Conservation (phyloP, 805 yeast species). For the Saccharomycopsis fermentans region DNA sequence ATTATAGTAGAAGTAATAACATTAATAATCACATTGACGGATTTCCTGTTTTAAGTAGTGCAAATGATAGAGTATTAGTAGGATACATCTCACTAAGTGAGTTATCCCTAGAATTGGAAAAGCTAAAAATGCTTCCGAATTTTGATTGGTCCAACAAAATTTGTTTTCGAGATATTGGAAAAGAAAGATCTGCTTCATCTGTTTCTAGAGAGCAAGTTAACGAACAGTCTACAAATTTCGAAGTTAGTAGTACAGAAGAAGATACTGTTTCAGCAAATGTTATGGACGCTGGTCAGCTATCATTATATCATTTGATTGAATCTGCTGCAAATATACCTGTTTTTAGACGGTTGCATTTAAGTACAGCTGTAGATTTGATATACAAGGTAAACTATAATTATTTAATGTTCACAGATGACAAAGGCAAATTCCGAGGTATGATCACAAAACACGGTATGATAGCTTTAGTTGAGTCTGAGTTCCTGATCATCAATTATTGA, state of each 20-base stretch:
- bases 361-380: slow-evolving; percentile 23
- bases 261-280: neutral
- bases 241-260: slow-evolving; percentile 3
- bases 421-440: slow-evolving; percentile 17
- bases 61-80: slow-evolving; percentile 25
- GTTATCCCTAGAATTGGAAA: slow-evolving; percentile 25
- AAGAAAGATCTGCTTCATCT: neutral
- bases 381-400: slow-evolving; percentile 24
- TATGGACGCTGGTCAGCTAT: neutral
- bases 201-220: neutral
- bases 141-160: slow-evolving; percentile 3
- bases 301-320: slow-evolving; percentile 13
- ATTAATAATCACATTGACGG: slow-evolving; percentile 2
- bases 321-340: slow-evolving; percentile 9
- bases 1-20: neutral
- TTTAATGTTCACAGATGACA: slow-evolving; percentile 19
- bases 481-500: neutral
- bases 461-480: slow-evolving; percentile 11
- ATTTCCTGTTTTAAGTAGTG: slow-evolving; percentile 35
- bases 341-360: slow-evolving; percentile 18
- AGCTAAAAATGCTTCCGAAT: slow-evolving; percentile 3
- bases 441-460: slow-evolving; percentile 20
- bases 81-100: slow-evolving; percentile 37
- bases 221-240: slow-evolving; percentile 2
- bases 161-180: slow-evolving; percentile 4